Conservation (phyloP, 257 asterid genomes). For the Petunia axillaris region DNA sequence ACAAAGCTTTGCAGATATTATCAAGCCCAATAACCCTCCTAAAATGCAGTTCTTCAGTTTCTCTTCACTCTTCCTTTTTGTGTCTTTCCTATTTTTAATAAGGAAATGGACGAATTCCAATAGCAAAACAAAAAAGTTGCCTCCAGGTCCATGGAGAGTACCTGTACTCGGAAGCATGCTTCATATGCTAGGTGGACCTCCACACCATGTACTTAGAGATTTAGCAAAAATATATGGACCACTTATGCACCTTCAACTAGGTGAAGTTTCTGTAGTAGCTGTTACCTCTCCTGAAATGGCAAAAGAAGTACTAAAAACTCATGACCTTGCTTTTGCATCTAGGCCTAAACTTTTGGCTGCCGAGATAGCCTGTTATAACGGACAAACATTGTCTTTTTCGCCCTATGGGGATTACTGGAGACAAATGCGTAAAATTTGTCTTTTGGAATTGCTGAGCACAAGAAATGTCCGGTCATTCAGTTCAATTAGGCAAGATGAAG, state of each 20-base stretch:
- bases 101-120: not conserved
- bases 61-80: conserved; percentile 2
- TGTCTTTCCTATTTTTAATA: not conserved
- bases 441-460: conserved; percentile 28
- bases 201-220: not conserved
- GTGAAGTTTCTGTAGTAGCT: conserved; percentile 10
- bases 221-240: conserved; percentile 39
- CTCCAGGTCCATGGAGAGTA: conserved; percentile 46
- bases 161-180: not conserved
- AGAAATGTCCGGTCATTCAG: conserved; percentile 31
- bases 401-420: not conserved
- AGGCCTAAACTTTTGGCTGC: not conserved
- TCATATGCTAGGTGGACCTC: not conserved
- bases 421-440: conserved; percentile 38
- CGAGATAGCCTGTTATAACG: not conserved
- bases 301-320: not conserved
- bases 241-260: conserved; percentile 29
- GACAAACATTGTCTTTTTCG: not conserved
- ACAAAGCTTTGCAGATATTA: too few relatives aligned
- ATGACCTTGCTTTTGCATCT: conserved; percentile 10
- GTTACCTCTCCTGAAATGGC: not conserved
- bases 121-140: not conserved
- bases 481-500: not conserved
- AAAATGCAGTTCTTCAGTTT: not conserved
- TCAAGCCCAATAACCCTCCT: too few relatives aligned